Percentiles rank a stretch among this genome's conserved stretches.
Evolutionary conservation across 768 basidiomycete species (phyloP).

Genomic region (Clitopilus passeckerianus): DNA sequence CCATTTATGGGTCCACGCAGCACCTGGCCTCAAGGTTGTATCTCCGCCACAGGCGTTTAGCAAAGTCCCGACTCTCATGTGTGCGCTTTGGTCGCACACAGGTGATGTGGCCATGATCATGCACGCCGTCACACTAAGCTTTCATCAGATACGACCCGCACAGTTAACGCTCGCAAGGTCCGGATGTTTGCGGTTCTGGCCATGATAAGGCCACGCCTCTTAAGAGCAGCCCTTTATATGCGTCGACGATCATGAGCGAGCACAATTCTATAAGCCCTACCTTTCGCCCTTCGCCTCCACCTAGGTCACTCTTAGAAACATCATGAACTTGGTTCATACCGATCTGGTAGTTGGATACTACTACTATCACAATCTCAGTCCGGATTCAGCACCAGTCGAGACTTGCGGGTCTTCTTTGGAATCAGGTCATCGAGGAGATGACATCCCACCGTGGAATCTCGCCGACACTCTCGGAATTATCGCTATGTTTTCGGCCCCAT

Average conservation of each 20-base stretch:
- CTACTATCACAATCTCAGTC: not conserved
- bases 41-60: not conserved
- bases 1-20: not conserved
- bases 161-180: not conserved
- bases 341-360: not conserved
- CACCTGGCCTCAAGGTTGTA: not conserved
- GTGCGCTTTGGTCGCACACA: not conserved
- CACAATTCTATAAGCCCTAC: not conserved
- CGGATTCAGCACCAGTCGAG: not conserved
- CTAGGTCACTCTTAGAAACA: not conserved
- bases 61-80: not conserved
- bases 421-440: not conserved
- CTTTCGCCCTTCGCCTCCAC: not conserved
- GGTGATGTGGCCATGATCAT: not conserved
- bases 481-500: slow-evolving; percentile 1
- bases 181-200: not conserved
- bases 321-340: not conserved
- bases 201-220: not conserved
- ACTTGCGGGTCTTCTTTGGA: not conserved
- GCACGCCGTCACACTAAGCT: not conserved
- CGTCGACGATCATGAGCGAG: not conserved
- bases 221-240: not conserved
- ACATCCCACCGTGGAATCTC: slow-evolving; percentile 5
- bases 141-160: not conserved
- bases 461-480: slow-evolving; percentile 3